Evolutionary conservation across 2,329 filamentous ascomycete genomes (phyloP).

Genomic region (Fusarium sublunatum): DNA sequence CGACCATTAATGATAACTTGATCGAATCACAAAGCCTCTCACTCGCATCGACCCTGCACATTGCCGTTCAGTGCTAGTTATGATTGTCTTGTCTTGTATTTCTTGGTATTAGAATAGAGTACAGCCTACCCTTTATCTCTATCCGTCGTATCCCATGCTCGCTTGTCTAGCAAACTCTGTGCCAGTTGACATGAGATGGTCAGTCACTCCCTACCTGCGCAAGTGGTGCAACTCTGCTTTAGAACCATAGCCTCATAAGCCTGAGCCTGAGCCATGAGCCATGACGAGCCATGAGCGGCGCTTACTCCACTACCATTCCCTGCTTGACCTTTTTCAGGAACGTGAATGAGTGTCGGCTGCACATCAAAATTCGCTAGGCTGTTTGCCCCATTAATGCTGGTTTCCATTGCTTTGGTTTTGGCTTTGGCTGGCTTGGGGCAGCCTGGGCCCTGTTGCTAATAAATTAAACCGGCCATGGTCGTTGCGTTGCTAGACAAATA

Average conservation of each 20-base stretch:
- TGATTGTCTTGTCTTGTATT: conserved; percentile 10
- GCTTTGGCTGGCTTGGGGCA: conserved; percentile 24
- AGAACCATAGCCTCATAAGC: conserved; percentile 20
- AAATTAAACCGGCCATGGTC: conserved; percentile 37
- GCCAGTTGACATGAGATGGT: conserved; percentile 1
- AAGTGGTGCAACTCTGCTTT: conserved; percentile 33
- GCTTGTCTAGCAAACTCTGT: conserved; percentile 24
- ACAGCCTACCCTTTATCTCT: conserved; percentile 9
- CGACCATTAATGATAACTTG: conserved; percentile 19
- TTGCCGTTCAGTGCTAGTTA: conserved; percentile 8
- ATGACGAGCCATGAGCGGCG: conserved; percentile 35
- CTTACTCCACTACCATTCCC: conserved; percentile 41
- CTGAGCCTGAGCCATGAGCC: conserved; percentile 22
- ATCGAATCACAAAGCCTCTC: conserved; percentile 27
- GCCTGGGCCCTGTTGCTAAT: conserved; percentile 29
- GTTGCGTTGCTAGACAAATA: conserved; percentile 24
- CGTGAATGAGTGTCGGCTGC: conserved; percentile 37
- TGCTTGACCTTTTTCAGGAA: conserved; percentile 44
- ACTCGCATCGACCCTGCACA: conserved; percentile 15
- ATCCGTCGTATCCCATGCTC: conserved; percentile 19
- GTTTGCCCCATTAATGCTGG: conserved; percentile 19
- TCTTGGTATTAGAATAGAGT: neutral
- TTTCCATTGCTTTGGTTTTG: conserved; percentile 17
- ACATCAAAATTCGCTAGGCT: conserved; percentile 31
- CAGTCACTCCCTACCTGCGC: conserved; percentile 19